Conservation (phyloP, 768 basidiomycete species). For the Lactarius tabidus region DNA sequence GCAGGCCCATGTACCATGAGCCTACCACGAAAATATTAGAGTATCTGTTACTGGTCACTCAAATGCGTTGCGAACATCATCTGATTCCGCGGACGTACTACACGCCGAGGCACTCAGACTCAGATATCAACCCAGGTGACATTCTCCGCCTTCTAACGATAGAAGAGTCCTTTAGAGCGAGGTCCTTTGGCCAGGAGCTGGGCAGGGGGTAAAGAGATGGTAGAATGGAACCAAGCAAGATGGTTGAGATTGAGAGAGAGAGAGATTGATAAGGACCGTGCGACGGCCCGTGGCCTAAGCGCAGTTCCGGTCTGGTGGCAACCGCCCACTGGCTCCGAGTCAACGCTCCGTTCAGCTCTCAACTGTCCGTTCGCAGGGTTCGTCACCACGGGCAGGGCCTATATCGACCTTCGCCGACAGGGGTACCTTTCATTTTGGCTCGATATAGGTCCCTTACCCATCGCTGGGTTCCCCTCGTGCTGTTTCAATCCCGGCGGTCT, state of each 20-base stretch:
- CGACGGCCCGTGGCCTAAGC: background rate
- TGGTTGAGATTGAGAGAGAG: background rate
- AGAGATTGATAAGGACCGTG: background rate
- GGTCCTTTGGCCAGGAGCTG: background rate
- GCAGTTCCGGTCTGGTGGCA: constrained; percentile 16
- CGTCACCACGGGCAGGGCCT: background rate
- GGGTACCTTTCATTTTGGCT: constrained; percentile 4
- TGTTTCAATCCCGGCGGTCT: constrained; percentile 11
- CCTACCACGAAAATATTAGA: background rate
- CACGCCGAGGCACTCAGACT: background rate
- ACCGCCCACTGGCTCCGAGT: background rate
- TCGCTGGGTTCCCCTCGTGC: constrained; percentile 14
- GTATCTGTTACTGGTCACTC: background rate
- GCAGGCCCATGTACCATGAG: background rate
- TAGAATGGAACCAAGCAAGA: background rate
- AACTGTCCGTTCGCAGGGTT: background rate
- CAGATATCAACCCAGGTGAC: background rate
- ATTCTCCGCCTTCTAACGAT: background rate
- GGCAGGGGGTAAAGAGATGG: background rate
- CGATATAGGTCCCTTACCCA: constrained; percentile 14
- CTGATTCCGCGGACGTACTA: background rate
- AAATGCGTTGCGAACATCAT: too few relatives aligned
- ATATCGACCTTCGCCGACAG: constrained; percentile 20
- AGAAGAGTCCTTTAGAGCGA: background rate
- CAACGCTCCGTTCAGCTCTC: background rate